Percentiles rank a stretch among this genome's conserved stretches.
These are phyloP conservation scores for Climacium dendroides DNA, from an alignment of 225 moss, liverwort and hornwort genomes.

Conservation along the genomic window DNA sequence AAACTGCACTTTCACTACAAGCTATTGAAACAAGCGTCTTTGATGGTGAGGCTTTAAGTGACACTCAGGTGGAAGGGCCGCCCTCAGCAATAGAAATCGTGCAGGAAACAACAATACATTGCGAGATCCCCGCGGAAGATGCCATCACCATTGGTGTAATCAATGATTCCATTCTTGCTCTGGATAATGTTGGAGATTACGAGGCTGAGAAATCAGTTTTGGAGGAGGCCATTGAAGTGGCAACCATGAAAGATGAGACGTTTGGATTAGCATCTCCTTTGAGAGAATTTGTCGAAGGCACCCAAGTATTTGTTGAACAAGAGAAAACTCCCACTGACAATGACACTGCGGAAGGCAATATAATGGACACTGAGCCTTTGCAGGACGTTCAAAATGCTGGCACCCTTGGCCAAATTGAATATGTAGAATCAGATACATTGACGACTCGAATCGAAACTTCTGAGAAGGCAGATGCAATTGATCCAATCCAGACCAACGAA, in stretches of 20 bases:
- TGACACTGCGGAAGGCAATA: neutral
- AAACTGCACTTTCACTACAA: neutral
- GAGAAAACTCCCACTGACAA: neutral
- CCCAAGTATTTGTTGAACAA: neutral
- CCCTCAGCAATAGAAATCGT: neutral
- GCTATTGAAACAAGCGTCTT: neutral
- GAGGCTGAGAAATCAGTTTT: neutral
- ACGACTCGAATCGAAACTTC: neutral
- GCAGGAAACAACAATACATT: neutral
- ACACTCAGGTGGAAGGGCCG: neutral
- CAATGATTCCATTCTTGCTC: neutral
- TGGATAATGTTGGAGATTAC: neutral
- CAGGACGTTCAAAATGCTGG: neutral
- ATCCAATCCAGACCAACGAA: neutral
- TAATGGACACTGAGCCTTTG: neutral
- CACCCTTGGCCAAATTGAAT: neutral
- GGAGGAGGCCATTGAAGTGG: neutral
- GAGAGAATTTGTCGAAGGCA: neutral
- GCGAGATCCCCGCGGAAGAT: neutral
- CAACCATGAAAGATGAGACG: neutral
- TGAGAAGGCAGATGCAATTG: neutral
- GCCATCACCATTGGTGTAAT: neutral
- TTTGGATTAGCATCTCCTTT: neutral
- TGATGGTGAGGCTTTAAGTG: neutral
- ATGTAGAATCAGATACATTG: neutral